These are phyloP conservation scores for Phytophthora podocarpi DNA, from an alignment of 352 stramenopile species.

Conservation along the genomic window DNA sequence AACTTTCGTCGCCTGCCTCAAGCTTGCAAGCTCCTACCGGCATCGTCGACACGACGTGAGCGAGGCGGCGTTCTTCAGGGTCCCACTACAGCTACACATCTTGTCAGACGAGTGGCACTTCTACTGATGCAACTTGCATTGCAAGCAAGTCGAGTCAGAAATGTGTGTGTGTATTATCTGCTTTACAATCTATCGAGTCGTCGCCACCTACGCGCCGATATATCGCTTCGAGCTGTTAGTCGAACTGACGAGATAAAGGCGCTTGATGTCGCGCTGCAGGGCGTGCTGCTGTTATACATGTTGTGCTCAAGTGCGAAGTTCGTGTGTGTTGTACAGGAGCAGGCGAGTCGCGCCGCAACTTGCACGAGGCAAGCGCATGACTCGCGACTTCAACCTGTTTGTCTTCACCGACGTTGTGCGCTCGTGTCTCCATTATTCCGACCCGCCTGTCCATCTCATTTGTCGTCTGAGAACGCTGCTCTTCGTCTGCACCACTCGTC, in stretches of 20 bases:
- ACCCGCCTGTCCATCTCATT: slow-evolving; percentile 36
- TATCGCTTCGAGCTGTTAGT: slow-evolving; percentile 4
- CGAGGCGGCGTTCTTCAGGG: slow-evolving; percentile 13
- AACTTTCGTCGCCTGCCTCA: neutral
- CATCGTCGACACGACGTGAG: neutral
- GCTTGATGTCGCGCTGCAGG: neutral
- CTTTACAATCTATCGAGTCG: slow-evolving; percentile 22
- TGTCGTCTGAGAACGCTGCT: slow-evolving; percentile 8
- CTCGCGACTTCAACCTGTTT: slow-evolving; percentile 15
- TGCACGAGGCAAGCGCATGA: neutral
- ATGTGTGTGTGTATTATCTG: slow-evolving; percentile 13
- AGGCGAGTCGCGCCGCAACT: slow-evolving; percentile 10
- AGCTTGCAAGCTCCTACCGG: slow-evolving; percentile 1
- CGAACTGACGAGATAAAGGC: slow-evolving; percentile 17
- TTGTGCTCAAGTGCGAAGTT: slow-evolving; percentile 3
- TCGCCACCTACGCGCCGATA: slow-evolving; percentile 11
- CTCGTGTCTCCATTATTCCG: slow-evolving; percentile 22
- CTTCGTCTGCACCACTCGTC: slow-evolving; percentile 8
- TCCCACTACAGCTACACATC: slow-evolving; percentile 31
- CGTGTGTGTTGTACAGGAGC: slow-evolving; percentile 17
- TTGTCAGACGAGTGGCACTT: slow-evolving; percentile 15
- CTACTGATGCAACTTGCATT: neutral
- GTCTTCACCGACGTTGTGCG: slow-evolving; percentile 14
- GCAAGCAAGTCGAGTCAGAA: no score
- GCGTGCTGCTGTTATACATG: neutral